Evolutionary conservation across 176 grass and related monocot species (phyloP), one percentile per base, ranked within the genome.

Genomic region (Triticum urartu): DNA sequence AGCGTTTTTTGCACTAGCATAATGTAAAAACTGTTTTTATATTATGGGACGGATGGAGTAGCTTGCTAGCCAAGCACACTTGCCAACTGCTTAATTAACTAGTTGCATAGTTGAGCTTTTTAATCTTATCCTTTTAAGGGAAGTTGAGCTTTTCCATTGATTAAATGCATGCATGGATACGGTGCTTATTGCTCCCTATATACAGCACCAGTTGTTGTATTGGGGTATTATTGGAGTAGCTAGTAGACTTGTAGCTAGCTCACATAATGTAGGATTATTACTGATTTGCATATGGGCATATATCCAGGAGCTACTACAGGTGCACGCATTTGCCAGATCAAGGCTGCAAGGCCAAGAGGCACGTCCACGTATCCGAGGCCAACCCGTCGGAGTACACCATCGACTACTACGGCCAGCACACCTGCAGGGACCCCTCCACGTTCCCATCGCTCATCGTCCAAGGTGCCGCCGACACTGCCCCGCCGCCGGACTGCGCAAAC

Each of bases 241-340:
- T 43, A 43, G 42, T 43, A 43, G 42, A 43, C 42, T 43, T 43
- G 42, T 11, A 52, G 48, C 48, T 52, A 54, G 2, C 30, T 34
- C 2, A 42, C 35, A n/a, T 68, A 35, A 0, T 26, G 1, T 5
- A 64, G 10, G 61, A 1, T 9, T 63, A 72, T 8, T 72, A 24
- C 69, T 43, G 14, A 64, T 11, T 33, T 50, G 1, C 11, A 38
- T 50, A 3, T 17, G 39, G 5, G 1, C 20, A 54, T 42, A 12
- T 22, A 9, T 84, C 11, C 84, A 99, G 97, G 83, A 94, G 89
- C 87, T 99, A 99, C 80, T 99, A 85, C 66, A 91, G 92, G 91
- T 99, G 97, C 87, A 90, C 88, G 1, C 89, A 99, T 62, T 93
- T 52, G 86, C 8, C 61, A 82, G 94, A 96, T 25, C 90, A 92